A percentile compares a stretch with the other conserved stretches of the same genome.
Conservation (phyloP, 2,329 filamentous ascomycete genomes). For the Colletotrichum falcatum region DNA sequence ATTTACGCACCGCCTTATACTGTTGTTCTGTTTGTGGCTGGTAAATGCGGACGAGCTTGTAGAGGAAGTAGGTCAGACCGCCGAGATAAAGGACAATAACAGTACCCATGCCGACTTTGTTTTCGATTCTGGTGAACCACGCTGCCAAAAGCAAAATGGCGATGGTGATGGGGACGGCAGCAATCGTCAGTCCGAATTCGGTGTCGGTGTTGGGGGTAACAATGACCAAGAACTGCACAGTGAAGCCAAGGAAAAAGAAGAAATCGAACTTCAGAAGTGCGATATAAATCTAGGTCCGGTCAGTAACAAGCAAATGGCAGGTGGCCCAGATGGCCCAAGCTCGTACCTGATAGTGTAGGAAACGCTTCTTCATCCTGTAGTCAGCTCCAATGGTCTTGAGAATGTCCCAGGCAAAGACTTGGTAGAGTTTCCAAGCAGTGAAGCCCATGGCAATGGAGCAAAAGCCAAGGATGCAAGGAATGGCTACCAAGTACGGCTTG, state of each 20-base stretch:
- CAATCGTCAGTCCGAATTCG: conserved; percentile 89
- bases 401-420: conserved; percentile 99
- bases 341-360: conserved; percentile 92
- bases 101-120: conserved; percentile 78
- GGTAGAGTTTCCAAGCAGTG: conserved; percentile 94
- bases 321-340: not conserved
- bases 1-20: conserved; percentile 85
- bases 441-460: conserved; percentile 79
- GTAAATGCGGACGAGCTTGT: conserved; percentile 98
- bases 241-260: conserved; percentile 99
- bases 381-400: conserved; percentile 99
- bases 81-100: conserved; percentile 90
- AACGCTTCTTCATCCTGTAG: conserved; percentile 95
- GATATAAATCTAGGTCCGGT: conserved; percentile 83
- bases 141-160: conserved; percentile 87
- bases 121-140: conserved; percentile 87
- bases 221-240: conserved; percentile 96
- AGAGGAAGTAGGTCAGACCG: conserved; percentile 93
- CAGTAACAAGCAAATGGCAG: not conserved
- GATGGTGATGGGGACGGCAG: conserved; percentile 92
- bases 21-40: conserved; percentile 66
- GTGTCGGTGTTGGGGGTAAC: conserved; percentile 76
- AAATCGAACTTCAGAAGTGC: conserved; percentile 98
- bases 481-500: conserved; percentile 83
- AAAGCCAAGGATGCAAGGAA: conserved; percentile 85